These are phyloP conservation scores for Solanum arcanum DNA, from an alignment of 257 asterid genomes.

Conservation along the genomic window DNA sequence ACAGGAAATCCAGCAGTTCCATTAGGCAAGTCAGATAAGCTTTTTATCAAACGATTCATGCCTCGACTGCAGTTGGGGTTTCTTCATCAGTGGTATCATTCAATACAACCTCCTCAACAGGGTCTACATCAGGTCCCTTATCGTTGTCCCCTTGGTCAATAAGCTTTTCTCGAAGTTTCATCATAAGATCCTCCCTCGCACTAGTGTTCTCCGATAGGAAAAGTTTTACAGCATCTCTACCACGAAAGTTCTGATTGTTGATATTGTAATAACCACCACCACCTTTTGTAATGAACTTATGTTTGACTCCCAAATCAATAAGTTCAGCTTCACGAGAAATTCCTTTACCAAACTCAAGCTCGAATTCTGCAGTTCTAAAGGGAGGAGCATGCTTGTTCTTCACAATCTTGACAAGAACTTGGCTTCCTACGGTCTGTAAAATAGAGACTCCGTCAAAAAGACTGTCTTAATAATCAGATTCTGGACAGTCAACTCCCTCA, in stretches of 20 bases:
- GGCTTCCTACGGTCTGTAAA: slow-evolving; percentile 70
- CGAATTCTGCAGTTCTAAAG: slow-evolving; percentile 63
- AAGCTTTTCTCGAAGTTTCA: slow-evolving; percentile 61
- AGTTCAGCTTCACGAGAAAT: slow-evolving; percentile 63
- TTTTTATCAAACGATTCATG: slow-evolving; percentile 8
- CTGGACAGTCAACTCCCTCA: not conserved
- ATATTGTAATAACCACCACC: slow-evolving; percentile 20
- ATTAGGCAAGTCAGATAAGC: not conserved
- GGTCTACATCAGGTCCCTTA: slow-evolving; percentile 18
- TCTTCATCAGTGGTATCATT: slow-evolving; percentile 57
- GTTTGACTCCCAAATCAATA: slow-evolving; percentile 63
- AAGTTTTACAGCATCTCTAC: slow-evolving; percentile 55
- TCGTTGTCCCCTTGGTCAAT: slow-evolving; percentile 17
- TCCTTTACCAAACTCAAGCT: slow-evolving; percentile 87
- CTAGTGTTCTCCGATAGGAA: slow-evolving; percentile 33
- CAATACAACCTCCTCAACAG: slow-evolving; percentile 29
- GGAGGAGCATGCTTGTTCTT: slow-evolving; percentile 98
- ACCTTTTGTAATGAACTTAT: slow-evolving; percentile 43
- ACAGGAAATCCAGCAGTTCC: not conserved
- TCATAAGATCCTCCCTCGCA: slow-evolving; percentile 45
- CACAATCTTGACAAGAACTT: slow-evolving; percentile 76
- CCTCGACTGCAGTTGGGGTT: slow-evolving; percentile 43
- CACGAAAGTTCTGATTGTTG: slow-evolving; percentile 26
- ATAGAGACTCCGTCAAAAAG: not conserved
- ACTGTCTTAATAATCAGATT: not conserved